These are phyloP conservation scores for Haplographium delicatum DNA, from an alignment of 495 filamentous ascomycete species.

Conservation along the genomic window DNA sequence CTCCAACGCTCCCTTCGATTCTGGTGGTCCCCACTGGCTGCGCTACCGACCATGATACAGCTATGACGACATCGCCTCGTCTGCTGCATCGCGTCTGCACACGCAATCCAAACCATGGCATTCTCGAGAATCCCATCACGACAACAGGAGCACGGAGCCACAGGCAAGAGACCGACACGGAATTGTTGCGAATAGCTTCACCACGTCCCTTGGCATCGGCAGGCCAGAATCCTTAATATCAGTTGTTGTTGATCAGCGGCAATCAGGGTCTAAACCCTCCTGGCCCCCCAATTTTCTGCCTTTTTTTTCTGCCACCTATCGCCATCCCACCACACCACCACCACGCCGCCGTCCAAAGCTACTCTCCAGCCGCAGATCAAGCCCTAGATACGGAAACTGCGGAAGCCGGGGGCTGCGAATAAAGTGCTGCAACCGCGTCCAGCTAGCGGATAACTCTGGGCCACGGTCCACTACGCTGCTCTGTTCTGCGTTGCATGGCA, in stretches of 20 bases:
- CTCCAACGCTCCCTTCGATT: background rate
- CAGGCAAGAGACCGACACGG: too few relatives aligned
- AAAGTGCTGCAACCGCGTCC: too few relatives aligned
- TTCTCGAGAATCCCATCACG: background rate
- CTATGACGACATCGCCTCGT: conserved; percentile 3
- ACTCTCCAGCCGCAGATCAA: background rate
- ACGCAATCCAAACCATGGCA: background rate
- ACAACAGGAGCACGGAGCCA: too few relatives aligned
- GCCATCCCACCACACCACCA: background rate
- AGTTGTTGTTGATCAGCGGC: background rate
- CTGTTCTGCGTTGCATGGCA: too few relatives aligned
- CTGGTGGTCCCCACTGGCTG: background rate
- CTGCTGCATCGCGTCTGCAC: background rate
- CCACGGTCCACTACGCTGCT: too few relatives aligned
- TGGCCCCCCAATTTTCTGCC: background rate
- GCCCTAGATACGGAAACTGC: background rate
- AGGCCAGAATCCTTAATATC: background rate
- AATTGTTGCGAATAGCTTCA: background rate
- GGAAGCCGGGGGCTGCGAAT: background rate
- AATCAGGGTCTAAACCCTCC: background rate
- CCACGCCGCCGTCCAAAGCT: background rate
- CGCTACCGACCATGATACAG: background rate
- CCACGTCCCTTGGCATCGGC: background rate
- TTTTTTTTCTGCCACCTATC: too few relatives aligned
- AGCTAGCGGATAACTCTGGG: too few relatives aligned